Evolutionary conservation across 202 grass and related monocot genomes (phyloP), one percentile per base, ranked within the genome.

Genomic region (Cymbopogon flexuosus): DNA sequence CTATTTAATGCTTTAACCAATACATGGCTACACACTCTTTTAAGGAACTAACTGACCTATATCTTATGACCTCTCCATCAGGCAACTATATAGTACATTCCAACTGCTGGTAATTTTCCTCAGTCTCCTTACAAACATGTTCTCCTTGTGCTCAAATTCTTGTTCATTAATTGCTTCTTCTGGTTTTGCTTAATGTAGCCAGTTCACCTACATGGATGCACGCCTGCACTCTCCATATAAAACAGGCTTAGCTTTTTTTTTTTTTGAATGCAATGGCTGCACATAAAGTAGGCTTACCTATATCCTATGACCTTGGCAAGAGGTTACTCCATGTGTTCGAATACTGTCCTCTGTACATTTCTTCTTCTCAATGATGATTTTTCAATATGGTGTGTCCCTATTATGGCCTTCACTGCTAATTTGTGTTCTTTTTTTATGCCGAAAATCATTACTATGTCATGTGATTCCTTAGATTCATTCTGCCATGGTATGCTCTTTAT

Each of bases 401-500:
- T 52, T 52, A 52, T 52, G 49, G 49, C 49, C 16, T 52, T 52
- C 49, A 18, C 8, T 75, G 47, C 39, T 39, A 30, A 35, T 36
- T 10, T 36, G 5, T 3, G 8, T 34, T 35, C 5, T 34, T 3
- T 52, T 54, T 73, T 3, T 56, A 18, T 56, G 10, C 34, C 10
- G 3, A 36, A 10, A 39, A 59, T 56, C 30, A 5, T 21, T 57
- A 57, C 40, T 76, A 42, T 22, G 14, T 68, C 4, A 42, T 69
- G 11, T 62, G 16, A 52, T 65, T 57, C 40, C 46, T 45, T 46
- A 52, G 14, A 75, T 69, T 76, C 23, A 51, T 14, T 52, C 12
- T 39, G 16, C 12, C 18, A 74, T 76, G 41, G 14, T 62, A 39
- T 56, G 37, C 12, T 71, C 56, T 72, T 81, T 68, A 29, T 82